Conservation (phyloP, 805 yeast genomes). For the Candida dendrica region DNA sequence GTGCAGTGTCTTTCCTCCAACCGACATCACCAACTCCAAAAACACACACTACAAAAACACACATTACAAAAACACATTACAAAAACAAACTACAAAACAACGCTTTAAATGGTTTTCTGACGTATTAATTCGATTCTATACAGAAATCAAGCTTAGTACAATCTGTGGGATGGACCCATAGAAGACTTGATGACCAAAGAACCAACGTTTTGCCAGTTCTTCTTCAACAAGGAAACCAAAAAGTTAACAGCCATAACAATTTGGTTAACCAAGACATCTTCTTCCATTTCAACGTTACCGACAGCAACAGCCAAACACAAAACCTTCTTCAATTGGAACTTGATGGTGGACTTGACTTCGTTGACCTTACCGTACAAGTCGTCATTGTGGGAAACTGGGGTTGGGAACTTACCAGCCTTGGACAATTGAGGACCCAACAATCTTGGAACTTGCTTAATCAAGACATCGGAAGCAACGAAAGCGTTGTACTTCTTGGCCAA, state of each 20-base stretch:
- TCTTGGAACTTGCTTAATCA: constrained; percentile 99
- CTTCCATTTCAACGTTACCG: constrained; percentile 99
- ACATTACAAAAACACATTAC: no score
- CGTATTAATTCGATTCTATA: neutral
- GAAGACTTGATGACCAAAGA: constrained; percentile 97
- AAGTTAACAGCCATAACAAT: constrained; percentile 98
- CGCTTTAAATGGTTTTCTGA: neutral
- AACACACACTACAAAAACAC: no score
- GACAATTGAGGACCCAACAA: constrained; percentile 99
- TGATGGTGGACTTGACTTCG: constrained; percentile 98
- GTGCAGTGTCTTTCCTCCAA: no score
- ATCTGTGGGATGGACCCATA: constrained; percentile 99
- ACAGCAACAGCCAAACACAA: constrained; percentile 99
- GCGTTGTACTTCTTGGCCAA: constrained; percentile 99
- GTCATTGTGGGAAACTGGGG: constrained; percentile 99
- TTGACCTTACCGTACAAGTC: constrained; percentile 92
- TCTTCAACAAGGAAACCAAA: constrained; percentile 97
- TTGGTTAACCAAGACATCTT: constrained; percentile 93
- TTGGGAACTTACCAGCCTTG: constrained; percentile 99
- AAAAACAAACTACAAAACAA: neutral
- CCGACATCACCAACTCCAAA: no score
- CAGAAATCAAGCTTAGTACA: constrained; percentile 59
- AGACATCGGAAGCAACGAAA: constrained; percentile 97
- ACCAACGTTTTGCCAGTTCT: constrained; percentile 99
- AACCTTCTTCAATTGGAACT: constrained; percentile 99